These are phyloP conservation scores for Aspergillus ostianus DNA, from an alignment of 495 filamentous ascomycete species.

Conservation along the genomic window DNA sequence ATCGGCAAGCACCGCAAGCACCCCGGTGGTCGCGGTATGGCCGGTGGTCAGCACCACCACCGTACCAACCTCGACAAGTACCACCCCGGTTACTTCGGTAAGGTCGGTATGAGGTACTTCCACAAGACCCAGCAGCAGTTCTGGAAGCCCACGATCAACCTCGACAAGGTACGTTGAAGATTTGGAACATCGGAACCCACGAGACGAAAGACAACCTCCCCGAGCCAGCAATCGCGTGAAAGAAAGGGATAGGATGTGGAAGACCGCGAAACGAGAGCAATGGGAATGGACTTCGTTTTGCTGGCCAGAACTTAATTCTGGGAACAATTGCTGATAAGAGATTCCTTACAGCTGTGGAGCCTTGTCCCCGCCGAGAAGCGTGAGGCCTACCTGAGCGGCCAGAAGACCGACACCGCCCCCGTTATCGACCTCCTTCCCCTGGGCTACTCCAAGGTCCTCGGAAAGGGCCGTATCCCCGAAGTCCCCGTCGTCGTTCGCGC, in stretches of 20 bases:
- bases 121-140: slow-evolving; percentile 84
- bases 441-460: slow-evolving; percentile 90
- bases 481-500: slow-evolving; percentile 86
- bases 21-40: slow-evolving; percentile 92
- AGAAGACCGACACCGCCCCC: slow-evolving; percentile 76
- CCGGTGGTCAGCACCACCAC: slow-evolving; percentile 94
- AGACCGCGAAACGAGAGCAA: slow-evolving; percentile 5
- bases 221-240: background rate
- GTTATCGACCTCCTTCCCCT: slow-evolving; percentile 90
- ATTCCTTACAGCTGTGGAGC: slow-evolving; percentile 64
- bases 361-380: slow-evolving; percentile 80
- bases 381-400: slow-evolving; percentile 72
- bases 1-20: slow-evolving; percentile 92
- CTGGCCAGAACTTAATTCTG: no score
- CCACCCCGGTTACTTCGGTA: slow-evolving; percentile 96
- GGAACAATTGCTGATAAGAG: slow-evolving; percentile 21
- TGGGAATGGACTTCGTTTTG: background rate
- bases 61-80: slow-evolving; percentile 92
- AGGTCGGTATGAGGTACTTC: slow-evolving; percentile 96
- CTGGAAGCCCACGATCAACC: slow-evolving; percentile 91
- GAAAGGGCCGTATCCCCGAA: slow-evolving; percentile 85
- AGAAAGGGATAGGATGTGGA: background rate
- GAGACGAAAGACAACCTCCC: background rate
- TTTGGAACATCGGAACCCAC: slow-evolving; percentile 7
- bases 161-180: slow-evolving; percentile 71